Base-by-base conservation (phyloP, 805 yeast genomes). In the Dipodascus geniculatus region DNA sequence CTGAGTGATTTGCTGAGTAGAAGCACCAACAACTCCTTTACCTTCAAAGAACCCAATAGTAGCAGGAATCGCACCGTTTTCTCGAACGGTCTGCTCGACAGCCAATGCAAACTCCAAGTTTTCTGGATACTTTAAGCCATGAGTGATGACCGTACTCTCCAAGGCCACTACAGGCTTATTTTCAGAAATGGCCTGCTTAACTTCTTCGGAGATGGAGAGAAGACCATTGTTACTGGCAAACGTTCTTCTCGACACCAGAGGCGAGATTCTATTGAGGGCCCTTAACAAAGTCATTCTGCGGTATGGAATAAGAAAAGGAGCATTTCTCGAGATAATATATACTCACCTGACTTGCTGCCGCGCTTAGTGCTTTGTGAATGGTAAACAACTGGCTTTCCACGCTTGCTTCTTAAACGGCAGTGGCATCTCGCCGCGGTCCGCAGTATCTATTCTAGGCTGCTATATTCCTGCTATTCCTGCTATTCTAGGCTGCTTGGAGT, bases 141-240 rank as follows among this genome's bases (percentile, higher is more conserved):
- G 96, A 3, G 96, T 84, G 59, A 89, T 79, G 61, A 88, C 89
- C 4, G 96, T 88, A 22, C 89, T 81, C 64, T 89, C 96, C 16
- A 88, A 71, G 0, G 96, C 83, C 2, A 89, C 93, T 3, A 88
- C 79, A 0, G 96, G 96, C 38, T 57, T 67, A 19, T 75, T 74
- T 2, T 74, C 74, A 11, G 60, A 58, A 17, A 87, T 61, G 0
- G 95, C 95, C 56, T 81, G 81, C 56, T 65, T 61, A 16, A 88
- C 76, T 58, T 85, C 95, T 9, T 58, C 61, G 42, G 65, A 57
- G 22, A 65, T 44, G 8, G 11, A 23, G 2, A 47, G 49, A 22
- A 22, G 16, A 3, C 33, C 23, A n/a, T 14, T 2, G 1, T 20
- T 2, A 14, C 24, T 50, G 38, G 14, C 16, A 8, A 42, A 42